Conservation (phyloP, 2,329 filamentous ascomycete species). For the Colletotrichum sp. region DNA sequence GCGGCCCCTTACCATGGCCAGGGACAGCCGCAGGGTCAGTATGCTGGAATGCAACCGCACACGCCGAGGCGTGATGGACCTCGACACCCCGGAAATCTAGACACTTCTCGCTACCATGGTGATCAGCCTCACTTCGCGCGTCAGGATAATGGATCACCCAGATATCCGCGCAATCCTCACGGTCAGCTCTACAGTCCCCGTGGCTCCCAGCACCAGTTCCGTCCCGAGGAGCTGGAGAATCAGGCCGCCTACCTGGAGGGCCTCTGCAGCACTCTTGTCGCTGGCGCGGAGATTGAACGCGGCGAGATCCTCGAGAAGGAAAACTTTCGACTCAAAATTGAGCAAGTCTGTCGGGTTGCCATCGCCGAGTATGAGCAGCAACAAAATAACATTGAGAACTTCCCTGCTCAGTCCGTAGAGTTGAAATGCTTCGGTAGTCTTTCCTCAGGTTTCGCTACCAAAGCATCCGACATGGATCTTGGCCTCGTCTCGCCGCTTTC, state of each 20-base stretch:
- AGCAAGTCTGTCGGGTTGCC: constrained; percentile 66
- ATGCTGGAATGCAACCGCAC: neutral
- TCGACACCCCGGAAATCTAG: constrained; percentile 23
- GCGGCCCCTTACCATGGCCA: neutral
- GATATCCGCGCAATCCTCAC: constrained; percentile 22
- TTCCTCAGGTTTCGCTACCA: constrained; percentile 83
- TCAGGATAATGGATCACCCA: constrained; percentile 1
- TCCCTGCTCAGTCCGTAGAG: constrained; percentile 63
- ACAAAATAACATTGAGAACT: constrained; percentile 44
- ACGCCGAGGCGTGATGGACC: constrained; percentile 29
- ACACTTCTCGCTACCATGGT: neutral
- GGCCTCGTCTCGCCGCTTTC: constrained; percentile 74
- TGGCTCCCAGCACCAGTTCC: constrained; percentile 31
- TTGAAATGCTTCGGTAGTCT: constrained; percentile 84
- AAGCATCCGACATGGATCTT: constrained; percentile 90
- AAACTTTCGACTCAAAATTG: constrained; percentile 67
- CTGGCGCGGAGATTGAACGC: constrained; percentile 65
- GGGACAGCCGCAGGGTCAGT: neutral
- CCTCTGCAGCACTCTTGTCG: constrained; percentile 54
- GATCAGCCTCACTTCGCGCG: neutral
- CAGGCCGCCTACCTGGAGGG: constrained; percentile 56
- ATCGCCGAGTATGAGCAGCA: constrained; percentile 58
- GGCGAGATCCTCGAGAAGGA: constrained; percentile 75
- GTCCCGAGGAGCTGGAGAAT: constrained; percentile 49
- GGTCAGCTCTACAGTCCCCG: constrained; percentile 34